phyloP scores from a whole-genome alignment of 2,329 filamentous ascomycete genomes.

The Cercospora sp. region DNA sequence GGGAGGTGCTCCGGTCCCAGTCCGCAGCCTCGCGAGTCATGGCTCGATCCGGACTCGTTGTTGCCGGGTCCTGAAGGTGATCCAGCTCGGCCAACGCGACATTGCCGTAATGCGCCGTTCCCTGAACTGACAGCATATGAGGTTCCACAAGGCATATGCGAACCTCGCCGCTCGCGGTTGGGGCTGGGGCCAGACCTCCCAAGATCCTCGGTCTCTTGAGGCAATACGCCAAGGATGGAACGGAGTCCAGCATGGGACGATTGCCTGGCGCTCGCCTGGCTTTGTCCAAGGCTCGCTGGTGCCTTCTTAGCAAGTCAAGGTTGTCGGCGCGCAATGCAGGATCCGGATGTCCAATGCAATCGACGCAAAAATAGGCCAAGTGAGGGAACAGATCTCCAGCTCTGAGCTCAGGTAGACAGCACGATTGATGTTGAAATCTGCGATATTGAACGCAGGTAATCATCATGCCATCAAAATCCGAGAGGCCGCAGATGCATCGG shows the following conservation, averaged over 20 bases:
- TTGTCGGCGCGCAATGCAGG: background rate
- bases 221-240: background rate
- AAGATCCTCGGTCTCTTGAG: background rate
- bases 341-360: background rate
- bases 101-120: background rate
- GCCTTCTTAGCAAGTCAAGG: background rate
- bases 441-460: background rate
- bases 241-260: background rate
- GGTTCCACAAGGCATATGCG: background rate
- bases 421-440: background rate
- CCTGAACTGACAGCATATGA: background rate
- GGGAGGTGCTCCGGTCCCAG: background rate
- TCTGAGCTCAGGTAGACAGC: background rate
- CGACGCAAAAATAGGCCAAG: background rate
- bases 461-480: background rate
- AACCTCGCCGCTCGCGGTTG: background rate
- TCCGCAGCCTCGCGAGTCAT: background rate
- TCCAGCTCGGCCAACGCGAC: background rate
- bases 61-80: background rate
- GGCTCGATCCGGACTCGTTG: background rate
- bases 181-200: background rate
- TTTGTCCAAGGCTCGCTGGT: background rate
- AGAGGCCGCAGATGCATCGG: background rate
- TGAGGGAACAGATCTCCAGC: background rate
- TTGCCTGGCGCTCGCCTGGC: background rate